Evolutionary conservation across 177 flowering plant species (phyloP), one percentile per base, ranked within the genome.

Genomic region (Tripterygium wilfordii): DNA sequence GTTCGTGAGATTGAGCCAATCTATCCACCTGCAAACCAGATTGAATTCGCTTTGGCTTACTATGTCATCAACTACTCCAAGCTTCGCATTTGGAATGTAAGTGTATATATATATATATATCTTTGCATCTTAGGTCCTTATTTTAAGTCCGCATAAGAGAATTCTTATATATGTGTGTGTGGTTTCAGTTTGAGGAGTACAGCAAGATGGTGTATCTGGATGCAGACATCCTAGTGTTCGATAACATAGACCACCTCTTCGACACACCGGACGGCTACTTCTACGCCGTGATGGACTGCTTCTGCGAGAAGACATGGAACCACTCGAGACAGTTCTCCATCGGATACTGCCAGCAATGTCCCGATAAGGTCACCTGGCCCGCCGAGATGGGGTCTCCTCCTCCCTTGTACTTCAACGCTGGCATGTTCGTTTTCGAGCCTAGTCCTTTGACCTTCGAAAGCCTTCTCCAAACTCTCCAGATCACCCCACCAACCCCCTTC

Each of bases 41-140:
- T 60, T 26, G 67, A 79, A 29, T 82, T 77, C 27, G 82, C 85
- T 20, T 70, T 75, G 80, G 80, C 82, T 0, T 80, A 83, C 59
- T 83, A 74, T 40, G 82, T 83, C 44, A 83, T 83, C 72, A 83
- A 80, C 80, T 83, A 83, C 61, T 83, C 90, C 46, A 83, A 83
- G 68, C 77, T 83, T 14, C 82, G 86, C 4, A 78, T 83, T 41
- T 80, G 86, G 86, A 57, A 78, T 48, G 86, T 83, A 73, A 69
- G 89, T 56, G 21, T 36, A 22, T 1, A 6, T 30, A 29, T 14
- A 18, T 16, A 10, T 28, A 9, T 17, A 12, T 32, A 12, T 9
- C 18, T 38, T 32, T 3, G 3, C 36, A 33, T 33, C n/a, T 14
- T 14, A 33, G 4, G 4, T 6, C 37, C 37, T 3, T 14, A 10